A percentile compares a stretch with the other conserved stretches of the same genome.
Conservation (phyloP, 305 asterid genomes). For the Solanum hybrid region DNA sequence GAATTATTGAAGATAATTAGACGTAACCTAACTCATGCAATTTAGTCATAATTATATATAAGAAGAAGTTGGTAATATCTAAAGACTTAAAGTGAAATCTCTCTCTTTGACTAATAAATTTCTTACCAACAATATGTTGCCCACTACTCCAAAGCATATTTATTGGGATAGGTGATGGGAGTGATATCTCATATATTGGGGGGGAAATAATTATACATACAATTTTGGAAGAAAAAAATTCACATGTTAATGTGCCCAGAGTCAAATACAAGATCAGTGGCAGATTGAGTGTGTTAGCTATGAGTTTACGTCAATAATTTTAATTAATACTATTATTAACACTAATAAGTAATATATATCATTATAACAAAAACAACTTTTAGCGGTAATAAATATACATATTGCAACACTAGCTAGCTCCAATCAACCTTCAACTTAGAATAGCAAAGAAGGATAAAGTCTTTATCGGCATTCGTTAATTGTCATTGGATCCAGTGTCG, state of each 20-base stretch:
- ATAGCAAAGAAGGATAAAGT: not conserved
- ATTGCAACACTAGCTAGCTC: too few species aligned
- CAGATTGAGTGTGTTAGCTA: not conserved
- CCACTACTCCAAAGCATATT: not conserved
- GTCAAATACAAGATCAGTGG: not conserved
- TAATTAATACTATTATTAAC: not conserved
- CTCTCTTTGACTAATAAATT: slow-evolving; percentile 1
- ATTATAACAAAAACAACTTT: too few species aligned
- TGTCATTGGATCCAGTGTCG: not conserved
- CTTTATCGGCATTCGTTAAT: too few species aligned
- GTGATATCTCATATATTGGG: not conserved
- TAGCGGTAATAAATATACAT: too few species aligned
- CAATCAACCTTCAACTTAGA: too few species aligned
- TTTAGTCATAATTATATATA: not conserved
- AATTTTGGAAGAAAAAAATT: not conserved
- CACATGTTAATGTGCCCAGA: not conserved
- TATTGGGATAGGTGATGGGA: not conserved
- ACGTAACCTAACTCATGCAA: slow-evolving; percentile 6
- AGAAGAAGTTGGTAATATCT: slow-evolving; percentile 3
- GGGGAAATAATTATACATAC: not conserved
- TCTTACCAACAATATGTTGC: not conserved
- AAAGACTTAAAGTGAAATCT: not conserved
- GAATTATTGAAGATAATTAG: slow-evolving; percentile 1
- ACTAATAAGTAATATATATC: too few species aligned
- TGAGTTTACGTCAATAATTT: not conserved